phyloP scores from a whole-genome alignment of 2,329 filamentous ascomycete species.

The Arthrobotrys pseudoclavata region DNA sequence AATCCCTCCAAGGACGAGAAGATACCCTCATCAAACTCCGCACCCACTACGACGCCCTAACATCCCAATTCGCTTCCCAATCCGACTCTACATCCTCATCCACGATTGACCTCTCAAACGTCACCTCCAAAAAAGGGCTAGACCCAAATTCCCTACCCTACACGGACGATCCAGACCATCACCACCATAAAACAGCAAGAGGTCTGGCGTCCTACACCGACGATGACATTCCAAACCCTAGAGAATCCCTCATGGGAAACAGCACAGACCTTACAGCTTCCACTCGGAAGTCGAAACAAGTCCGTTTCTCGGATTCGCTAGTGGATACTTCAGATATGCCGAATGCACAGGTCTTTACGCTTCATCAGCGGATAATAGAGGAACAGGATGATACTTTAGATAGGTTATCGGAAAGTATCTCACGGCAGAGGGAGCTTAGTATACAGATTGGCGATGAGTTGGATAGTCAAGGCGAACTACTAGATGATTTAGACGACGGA shows the following conservation, averaged over 20 bases:
- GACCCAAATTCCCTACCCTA: slow-evolving; percentile 54
- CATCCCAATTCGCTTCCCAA: slow-evolving; percentile 61
- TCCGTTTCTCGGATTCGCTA: slow-evolving; percentile 72
- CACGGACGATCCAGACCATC: slow-evolving; percentile 43
- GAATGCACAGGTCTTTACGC: slow-evolving; percentile 88
- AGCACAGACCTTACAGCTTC: slow-evolving; percentile 63
- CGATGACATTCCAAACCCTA: slow-evolving; percentile 69
- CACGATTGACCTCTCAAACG: slow-evolving; percentile 61
- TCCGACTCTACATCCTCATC: slow-evolving; percentile 33
- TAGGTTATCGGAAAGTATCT: slow-evolving; percentile 84
- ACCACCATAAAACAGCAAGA: slow-evolving; percentile 74
- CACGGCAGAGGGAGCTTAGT: slow-evolving; percentile 88
- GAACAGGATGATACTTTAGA: slow-evolving; percentile 97
- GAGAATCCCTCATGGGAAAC: slow-evolving; percentile 73
- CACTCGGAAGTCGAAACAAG: slow-evolving; percentile 64
- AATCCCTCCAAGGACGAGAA: slow-evolving; percentile 64
- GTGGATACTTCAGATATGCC: slow-evolving; percentile 73
- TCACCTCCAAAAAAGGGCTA: slow-evolving; percentile 43
- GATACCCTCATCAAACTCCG: slow-evolving; percentile 63
- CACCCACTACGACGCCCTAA: slow-evolving; percentile 61
- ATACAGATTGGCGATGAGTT: slow-evolving; percentile 98
- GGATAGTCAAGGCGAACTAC: slow-evolving; percentile 86
- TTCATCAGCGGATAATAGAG: slow-evolving; percentile 83
- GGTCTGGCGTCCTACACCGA: slow-evolving; percentile 65
- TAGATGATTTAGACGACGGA: slow-evolving; percentile 88